A percentile compares a stretch with the other conserved stretches of the same genome.
These are phyloP conservation scores for Physcomitrellopsis africana DNA, from an alignment of 225 moss, liverwort and hornwort species.

Conservation along the genomic window DNA sequence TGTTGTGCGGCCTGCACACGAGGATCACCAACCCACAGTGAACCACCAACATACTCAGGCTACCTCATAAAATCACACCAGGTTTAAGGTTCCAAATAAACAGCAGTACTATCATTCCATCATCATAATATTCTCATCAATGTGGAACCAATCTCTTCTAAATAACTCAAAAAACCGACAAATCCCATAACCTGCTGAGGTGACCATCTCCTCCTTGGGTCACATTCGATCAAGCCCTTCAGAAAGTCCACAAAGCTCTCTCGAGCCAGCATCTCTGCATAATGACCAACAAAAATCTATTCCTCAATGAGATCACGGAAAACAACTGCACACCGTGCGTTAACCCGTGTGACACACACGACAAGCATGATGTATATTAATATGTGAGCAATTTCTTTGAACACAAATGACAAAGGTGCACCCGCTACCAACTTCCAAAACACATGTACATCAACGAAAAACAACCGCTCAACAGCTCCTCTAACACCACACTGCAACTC, in stretches of 20 bases:
- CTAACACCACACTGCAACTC: not conserved
- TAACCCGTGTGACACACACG: not conserved
- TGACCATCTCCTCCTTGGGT: conserved; percentile 86
- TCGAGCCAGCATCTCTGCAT: conserved; percentile 43
- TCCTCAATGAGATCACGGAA: not conserved
- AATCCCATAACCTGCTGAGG: conserved; percentile 69
- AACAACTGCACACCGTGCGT: not conserved
- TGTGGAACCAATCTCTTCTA: not conserved
- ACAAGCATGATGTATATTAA: not conserved
- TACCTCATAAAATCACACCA: conserved; percentile 1
- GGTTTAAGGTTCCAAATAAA: too few species aligned
- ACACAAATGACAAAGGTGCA: not conserved
- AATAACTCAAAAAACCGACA: not conserved
- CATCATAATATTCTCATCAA: too few species aligned
- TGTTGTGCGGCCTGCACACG: conserved; percentile 73
- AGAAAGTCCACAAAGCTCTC: conserved; percentile 85
- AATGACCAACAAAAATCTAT: conserved; percentile 6
- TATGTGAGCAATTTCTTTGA: not conserved
- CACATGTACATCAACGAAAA: not conserved
- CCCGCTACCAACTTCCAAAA: not conserved
- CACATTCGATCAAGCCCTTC: conserved; percentile 82
- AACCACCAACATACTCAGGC: not conserved
- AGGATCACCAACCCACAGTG: conserved; percentile 11
- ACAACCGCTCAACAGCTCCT: not conserved
- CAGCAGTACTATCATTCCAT: too few species aligned